Base-by-base conservation (phyloP, 2,329 filamentous ascomycete species). In the Dactylellina parvicollis region DNA sequence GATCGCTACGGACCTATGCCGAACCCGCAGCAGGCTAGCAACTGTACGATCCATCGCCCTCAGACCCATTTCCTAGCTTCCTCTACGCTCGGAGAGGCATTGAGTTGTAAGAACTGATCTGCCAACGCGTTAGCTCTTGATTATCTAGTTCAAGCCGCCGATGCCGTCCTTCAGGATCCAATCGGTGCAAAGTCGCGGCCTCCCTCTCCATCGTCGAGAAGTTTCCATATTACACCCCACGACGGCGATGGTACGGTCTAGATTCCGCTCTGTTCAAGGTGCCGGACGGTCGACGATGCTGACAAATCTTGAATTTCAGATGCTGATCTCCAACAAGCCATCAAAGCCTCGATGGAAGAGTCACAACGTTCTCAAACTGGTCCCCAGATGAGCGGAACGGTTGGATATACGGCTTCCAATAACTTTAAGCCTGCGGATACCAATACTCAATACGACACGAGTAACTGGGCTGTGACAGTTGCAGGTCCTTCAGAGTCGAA, bases 401-500 rank as follows among this genome's bases (percentile, higher is more conserved):
- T 49, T 73, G 76, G 30, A 75, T 75, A 36, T 71, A 75, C 52
- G 12, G 71, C 69, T 10, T 74, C 73, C 12, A 71, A 71, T 18
- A 75, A 76, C 49, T 77, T 78, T 44, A 72, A 72, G 9, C 75
- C 67, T 8, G 76, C 76, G 30, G 70, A 65, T 32, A 66, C 50
- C 32, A 44, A 73, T 24, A 76, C 59, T 47, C 66, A 77, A 16
- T 78, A 78, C 32, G 73, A 77, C 44, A 70, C 73, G 8, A 64
- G 52, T 38, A 26, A 50, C 12, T 78, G 77, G 77, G 77, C 77
- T 44, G 49, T 78, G 20, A 75, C 77, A 8, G 75, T 76, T 32
- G 70, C 52, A 10, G 60, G 54, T 20, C 32, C 44, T 4, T 9
- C 60, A 12, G 69, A 73, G 20, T 24, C 77, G 8, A 70, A 61